phyloP scores from a whole-genome alignment of 2,329 filamentous ascomycete species.

The Cladophialophora psammophila region DNA sequence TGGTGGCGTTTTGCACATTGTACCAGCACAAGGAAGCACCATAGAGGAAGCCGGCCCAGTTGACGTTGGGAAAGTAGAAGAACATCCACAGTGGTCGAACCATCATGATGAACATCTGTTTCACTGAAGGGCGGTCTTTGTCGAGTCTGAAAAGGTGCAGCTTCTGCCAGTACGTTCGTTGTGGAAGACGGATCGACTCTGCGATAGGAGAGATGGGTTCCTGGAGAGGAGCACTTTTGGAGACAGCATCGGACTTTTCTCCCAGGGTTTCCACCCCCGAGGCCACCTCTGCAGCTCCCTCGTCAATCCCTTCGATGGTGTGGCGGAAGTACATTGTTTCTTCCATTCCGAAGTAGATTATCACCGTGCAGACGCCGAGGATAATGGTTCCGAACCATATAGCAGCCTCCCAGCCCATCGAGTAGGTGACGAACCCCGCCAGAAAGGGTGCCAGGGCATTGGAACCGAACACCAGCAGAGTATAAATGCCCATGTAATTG shows the following conservation, averaged over 20 bases:
- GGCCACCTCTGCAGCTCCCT: constrained; percentile 14
- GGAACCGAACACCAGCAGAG: constrained; percentile 31
- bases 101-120: constrained; percentile 32
- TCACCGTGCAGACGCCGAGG: constrained; percentile 55
- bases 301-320: constrained; percentile 45
- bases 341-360: constrained; percentile 67
- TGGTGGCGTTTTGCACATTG: constrained; percentile 45
- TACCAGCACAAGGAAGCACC: constrained; percentile 46
- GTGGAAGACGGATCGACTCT: background rate
- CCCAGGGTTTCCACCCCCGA: background rate
- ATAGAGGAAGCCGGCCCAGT: constrained; percentile 52
- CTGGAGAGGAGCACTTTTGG: constrained; percentile 6
- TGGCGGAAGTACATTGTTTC: constrained; percentile 64
- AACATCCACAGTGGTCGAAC: constrained; percentile 37
- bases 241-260: constrained; percentile 2
- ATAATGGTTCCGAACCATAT: constrained; percentile 65
- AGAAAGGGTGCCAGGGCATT: constrained; percentile 49
- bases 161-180: constrained; percentile 20
- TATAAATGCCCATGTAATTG: constrained; percentile 34
- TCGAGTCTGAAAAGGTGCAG: constrained; percentile 18
- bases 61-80: constrained; percentile 48
- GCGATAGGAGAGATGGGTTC: background rate
- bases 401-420: constrained; percentile 50
- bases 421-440: constrained; percentile 36
- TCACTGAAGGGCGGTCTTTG: constrained; percentile 14